A percentile compares a stretch with the other conserved stretches of the same genome.
Evolutionary conservation across 306 rosid genomes (phyloP).

Genomic region (Styphnolobium japonicum): DNA sequence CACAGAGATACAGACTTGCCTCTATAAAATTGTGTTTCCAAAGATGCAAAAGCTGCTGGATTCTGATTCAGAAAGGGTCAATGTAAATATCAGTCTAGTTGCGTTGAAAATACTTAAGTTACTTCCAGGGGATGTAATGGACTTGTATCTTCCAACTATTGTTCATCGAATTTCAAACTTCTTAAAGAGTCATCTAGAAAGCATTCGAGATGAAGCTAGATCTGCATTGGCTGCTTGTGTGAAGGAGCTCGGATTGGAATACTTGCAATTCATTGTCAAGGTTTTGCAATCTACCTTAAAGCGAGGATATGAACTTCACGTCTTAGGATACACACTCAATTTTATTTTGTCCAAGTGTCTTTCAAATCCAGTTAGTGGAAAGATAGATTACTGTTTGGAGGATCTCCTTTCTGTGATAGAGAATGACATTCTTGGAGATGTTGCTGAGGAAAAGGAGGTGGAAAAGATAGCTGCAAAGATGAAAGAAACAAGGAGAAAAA

Average conservation of each 20-base stretch:
- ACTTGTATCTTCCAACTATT: slow-evolving; percentile 72
- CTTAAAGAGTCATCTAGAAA: slow-evolving; percentile 77
- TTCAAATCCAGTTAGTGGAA: slow-evolving; percentile 46
- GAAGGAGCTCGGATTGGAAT: slow-evolving; percentile 92
- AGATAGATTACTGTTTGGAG: slow-evolving; percentile 81
- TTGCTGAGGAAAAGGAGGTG: slow-evolving; percentile 92
- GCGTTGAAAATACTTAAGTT: slow-evolving; percentile 79
- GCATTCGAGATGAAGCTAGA: slow-evolving; percentile 92
- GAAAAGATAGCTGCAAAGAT: slow-evolving; percentile 91
- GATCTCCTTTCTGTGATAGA: slow-evolving; percentile 78
- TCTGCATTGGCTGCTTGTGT: slow-evolving; percentile 80
- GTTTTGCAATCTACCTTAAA: slow-evolving; percentile 70
- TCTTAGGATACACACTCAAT: slow-evolving; percentile 83
- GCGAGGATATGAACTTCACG: slow-evolving; percentile 92
- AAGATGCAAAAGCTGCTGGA: slow-evolving; percentile 71
- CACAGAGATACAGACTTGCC: slow-evolving; percentile 64
- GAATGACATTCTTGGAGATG: slow-evolving; percentile 85
- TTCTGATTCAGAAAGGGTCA: slow-evolving; percentile 79
- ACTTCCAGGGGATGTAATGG: slow-evolving; percentile 83
- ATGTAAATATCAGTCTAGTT: slow-evolving; percentile 74
- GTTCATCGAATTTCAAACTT: slow-evolving; percentile 81
- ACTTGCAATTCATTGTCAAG: slow-evolving; percentile 72
- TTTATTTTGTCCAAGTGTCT: slow-evolving; percentile 76
- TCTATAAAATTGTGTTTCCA: slow-evolving; percentile 65
- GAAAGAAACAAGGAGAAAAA: slow-evolving; percentile 82